Conservation (phyloP, 2,329 filamentous ascomycete species). For the Microdochium trichocladiopsis region DNA sequence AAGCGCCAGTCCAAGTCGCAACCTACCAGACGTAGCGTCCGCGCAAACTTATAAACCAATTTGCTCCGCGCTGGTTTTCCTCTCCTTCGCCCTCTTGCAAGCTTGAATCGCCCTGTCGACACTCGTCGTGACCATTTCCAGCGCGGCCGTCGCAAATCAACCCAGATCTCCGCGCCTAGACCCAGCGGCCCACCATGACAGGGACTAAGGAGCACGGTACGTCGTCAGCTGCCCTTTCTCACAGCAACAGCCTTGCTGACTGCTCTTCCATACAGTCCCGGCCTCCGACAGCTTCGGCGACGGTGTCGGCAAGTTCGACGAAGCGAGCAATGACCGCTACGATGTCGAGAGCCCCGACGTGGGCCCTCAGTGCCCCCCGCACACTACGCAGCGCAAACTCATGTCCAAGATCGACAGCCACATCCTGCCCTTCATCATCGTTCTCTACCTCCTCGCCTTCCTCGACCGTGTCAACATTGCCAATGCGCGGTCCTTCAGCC, state of each 20-base stretch:
- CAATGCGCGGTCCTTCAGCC: slow-evolving; percentile 64
- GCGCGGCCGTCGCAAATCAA: neutral
- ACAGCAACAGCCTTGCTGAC: neutral
- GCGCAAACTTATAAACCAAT: neutral
- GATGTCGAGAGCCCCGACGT: slow-evolving; percentile 22
- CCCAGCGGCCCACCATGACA: neutral
- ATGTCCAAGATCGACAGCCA: slow-evolving; percentile 64
- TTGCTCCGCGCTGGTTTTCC: no score
- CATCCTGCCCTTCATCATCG: slow-evolving; percentile 64
- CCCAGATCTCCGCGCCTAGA: neutral
- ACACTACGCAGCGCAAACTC: slow-evolving; percentile 57
- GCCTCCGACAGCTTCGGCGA: neutral
- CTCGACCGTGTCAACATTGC: slow-evolving; percentile 68
- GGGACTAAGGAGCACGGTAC: neutral
- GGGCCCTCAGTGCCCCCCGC: slow-evolving; percentile 34
- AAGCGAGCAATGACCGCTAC: neutral
- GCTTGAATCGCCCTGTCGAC: no score
- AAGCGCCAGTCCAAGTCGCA: neutral
- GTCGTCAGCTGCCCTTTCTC: neutral
- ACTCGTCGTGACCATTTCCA: neutral
- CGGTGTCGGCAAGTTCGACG: neutral
- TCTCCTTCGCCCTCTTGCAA: neutral
- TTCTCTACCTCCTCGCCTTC: slow-evolving; percentile 40
- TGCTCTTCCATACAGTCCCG: neutral
- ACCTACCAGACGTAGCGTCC: neutral